Evolutionary conservation across 306 rosid species (phyloP).

Genomic region (Styphnolobium japonicum): DNA sequence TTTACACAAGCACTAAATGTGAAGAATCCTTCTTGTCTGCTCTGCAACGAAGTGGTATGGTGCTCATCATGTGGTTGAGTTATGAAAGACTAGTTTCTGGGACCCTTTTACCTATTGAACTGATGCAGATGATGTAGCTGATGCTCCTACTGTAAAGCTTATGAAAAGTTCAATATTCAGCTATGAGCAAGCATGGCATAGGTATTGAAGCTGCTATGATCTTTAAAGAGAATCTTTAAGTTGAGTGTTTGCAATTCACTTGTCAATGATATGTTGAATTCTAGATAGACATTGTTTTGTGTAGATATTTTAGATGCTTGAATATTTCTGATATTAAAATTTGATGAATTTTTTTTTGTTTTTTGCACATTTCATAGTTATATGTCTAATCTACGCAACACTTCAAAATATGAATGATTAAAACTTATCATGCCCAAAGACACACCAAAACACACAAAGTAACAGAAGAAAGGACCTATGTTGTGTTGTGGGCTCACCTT

Average conservation of each 20-base stretch:
- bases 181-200: slow-evolving; percentile 98
- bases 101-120: slow-evolving; percentile 39
- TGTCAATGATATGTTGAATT: neutral
- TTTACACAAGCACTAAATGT: slow-evolving; percentile 87
- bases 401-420: neutral
- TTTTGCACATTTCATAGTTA: neutral
- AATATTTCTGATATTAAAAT: slow-evolving; percentile 8
- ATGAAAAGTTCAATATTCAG: slow-evolving; percentile 91
- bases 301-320: slow-evolving; percentile 9
- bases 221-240: neutral
- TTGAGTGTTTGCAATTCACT: slow-evolving; percentile 3
- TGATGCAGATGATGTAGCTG: slow-evolving; percentile 67
- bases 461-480: neutral
- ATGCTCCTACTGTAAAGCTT: slow-evolving; percentile 74
- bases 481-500: neutral
- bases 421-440: slow-evolving; percentile 10
- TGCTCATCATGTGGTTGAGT: slow-evolving; percentile 19
- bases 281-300: neutral
- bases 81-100: slow-evolving; percentile 16
- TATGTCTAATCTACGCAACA: neutral
- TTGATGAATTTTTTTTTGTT: neutral
- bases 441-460: neutral
- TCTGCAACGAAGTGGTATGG: slow-evolving; percentile 79
- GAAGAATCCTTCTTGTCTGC: slow-evolving; percentile 90
- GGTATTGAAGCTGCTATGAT: slow-evolving; percentile 51